A percentile compares a stretch with the other conserved stretches of the same genome.
These are phyloP conservation scores for Castanea mollissima DNA, from an alignment of 306 rosid genomes.

Conservation along the genomic window DNA sequence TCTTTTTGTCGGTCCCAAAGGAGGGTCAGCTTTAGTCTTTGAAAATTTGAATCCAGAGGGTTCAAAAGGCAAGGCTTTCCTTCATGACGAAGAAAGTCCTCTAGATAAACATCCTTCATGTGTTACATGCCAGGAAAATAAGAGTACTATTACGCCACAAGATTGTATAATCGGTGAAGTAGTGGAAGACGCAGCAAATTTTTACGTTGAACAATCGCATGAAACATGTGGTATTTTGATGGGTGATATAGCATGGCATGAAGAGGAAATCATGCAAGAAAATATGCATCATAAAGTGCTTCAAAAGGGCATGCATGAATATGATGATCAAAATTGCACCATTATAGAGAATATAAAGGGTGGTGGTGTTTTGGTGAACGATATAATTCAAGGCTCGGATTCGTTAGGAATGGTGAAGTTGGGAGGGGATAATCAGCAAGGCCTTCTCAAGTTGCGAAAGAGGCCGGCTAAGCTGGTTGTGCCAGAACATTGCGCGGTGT, in stretches of 20 bases:
- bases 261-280: background rate
- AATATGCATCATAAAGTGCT: background rate
- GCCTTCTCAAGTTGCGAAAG: slow-evolving; percentile 8
- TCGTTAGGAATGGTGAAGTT: background rate
- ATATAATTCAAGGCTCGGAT: background rate
- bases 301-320: background rate
- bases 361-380: background rate
- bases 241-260: background rate
- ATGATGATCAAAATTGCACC: no score
- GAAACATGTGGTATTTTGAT: background rate
- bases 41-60: background rate
- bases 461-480: slow-evolving; percentile 34
- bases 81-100: background rate
- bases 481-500: slow-evolving; percentile 21
- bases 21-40: background rate
- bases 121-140: background rate
- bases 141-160: background rate
- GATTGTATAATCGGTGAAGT: background rate
- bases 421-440: background rate
- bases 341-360: background rate
- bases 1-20: background rate
- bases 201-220: background rate
- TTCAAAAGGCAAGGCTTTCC: background rate
- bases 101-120: background rate
- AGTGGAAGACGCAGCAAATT: background rate